Conservation (phyloP, 2,329 filamentous ascomycete species). For the Fusarium nelsonii region DNA sequence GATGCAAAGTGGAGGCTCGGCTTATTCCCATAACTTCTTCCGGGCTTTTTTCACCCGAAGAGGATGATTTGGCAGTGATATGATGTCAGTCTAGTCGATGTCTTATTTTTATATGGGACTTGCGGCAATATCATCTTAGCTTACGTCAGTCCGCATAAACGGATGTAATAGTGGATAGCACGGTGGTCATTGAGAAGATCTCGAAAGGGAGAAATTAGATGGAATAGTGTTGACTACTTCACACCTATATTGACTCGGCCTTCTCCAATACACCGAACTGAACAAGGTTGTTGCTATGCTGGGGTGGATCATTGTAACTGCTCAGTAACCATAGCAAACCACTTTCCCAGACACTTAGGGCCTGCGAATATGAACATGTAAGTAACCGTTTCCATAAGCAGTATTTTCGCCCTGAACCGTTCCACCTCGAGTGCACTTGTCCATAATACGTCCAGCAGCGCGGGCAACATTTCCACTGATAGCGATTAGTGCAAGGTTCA, state of each 20-base stretch:
- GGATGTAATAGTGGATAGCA: too few species aligned
- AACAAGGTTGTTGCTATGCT: too few species aligned
- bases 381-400: not conserved
- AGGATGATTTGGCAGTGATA: not conserved
- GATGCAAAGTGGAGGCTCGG: not conserved
- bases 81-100: too few species aligned
- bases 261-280: too few species aligned
- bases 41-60: not conserved
- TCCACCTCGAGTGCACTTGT: not conserved
- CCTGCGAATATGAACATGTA: not conserved
- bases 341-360: not conserved
- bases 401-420: not conserved
- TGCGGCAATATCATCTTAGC: too few species aligned
- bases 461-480: not conserved
- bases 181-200: too few species aligned
- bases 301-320: too few species aligned
- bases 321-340: too few species aligned
- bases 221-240: too few species aligned
- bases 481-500: not conserved
- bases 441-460: not conserved
- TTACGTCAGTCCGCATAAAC: too few species aligned
- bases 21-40: not conserved
- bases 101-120: not conserved
- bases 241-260: too few species aligned
- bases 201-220: too few species aligned